Percentiles rank a stretch among this genome's conserved stretches.
Evolutionary conservation across 2,329 filamentous ascomycete species (phyloP).

Genomic region (Bertia moriformis): DNA sequence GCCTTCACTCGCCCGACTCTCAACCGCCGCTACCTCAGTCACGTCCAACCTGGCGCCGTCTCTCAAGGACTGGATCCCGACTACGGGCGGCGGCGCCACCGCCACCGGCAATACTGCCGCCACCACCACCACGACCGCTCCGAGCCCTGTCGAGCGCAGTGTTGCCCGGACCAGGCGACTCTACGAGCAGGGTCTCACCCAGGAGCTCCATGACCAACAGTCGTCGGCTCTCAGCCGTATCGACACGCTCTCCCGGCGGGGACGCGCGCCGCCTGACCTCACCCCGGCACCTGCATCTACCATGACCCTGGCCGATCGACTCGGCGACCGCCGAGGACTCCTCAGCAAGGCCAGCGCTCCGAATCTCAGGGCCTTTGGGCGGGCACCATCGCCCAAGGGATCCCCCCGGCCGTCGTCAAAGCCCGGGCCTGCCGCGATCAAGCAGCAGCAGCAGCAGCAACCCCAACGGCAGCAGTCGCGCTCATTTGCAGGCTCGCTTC

Average conservation of each 20-base stretch:
- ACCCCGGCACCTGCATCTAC: not conserved
- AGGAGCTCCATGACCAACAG: constrained; percentile 70
- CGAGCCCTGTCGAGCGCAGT: too few species aligned
- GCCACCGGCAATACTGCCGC: too few species aligned
- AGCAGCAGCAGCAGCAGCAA: not conserved
- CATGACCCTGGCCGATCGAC: constrained; percentile 25
- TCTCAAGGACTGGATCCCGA: too few species aligned
- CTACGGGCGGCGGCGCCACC: too few species aligned
- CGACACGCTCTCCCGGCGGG: constrained; percentile 53
- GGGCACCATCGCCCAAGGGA: constrained; percentile 59
- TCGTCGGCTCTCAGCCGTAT: constrained; percentile 62
- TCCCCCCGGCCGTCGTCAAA: constrained; percentile 40
- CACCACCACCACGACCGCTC: too few species aligned
- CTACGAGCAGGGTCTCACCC: constrained; percentile 70
- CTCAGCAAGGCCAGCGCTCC: too few species aligned
- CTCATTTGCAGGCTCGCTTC: not conserved
- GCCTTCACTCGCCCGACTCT: constrained; percentile 58
- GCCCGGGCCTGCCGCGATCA: constrained; percentile 14
- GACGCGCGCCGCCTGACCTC: not conserved
- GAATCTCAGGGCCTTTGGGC: constrained; percentile 30
- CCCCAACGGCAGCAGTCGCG: constrained; percentile 3
- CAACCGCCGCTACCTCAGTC: constrained; percentile 78
- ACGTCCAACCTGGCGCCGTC: too few species aligned
- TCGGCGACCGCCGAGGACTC: constrained; percentile 24
- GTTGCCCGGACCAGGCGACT: constrained; percentile 52